Conservation (phyloP, 2,329 filamentous ascomycete species). For the Cladosporium velox region DNA sequence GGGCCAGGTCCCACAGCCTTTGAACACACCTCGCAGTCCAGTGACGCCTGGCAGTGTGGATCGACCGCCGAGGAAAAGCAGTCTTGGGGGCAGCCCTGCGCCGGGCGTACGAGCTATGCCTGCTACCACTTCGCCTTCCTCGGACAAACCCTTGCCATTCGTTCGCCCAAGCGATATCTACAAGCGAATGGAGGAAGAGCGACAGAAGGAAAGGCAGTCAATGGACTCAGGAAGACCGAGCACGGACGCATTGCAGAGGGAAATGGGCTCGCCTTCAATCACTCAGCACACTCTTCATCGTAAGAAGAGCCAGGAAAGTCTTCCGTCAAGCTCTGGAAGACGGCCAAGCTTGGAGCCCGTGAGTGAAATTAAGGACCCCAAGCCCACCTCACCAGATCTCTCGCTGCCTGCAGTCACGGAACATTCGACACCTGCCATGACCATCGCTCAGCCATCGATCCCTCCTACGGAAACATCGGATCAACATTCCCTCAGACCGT, state of each 20-base stretch:
- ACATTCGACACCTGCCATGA: background rate
- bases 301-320: slow-evolving; percentile 10
- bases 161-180: slow-evolving; percentile 78
- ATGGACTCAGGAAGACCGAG: slow-evolving; percentile 61
- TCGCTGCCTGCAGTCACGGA: background rate
- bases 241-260: slow-evolving; percentile 50
- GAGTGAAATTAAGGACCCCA: slow-evolving; percentile 18
- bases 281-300: background rate
- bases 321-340: background rate
- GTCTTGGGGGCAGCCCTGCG: slow-evolving; percentile 51
- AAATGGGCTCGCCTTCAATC: slow-evolving; percentile 12
- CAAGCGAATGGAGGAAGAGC: slow-evolving; percentile 68
- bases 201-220: slow-evolving; percentile 57
- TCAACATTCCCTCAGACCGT: slow-evolving; percentile 15
- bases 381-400: background rate
- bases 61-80: slow-evolving; percentile 65
- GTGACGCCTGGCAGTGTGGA: slow-evolving; percentile 42
- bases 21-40: slow-evolving; percentile 47
- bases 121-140: slow-evolving; percentile 28
- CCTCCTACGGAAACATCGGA: background rate
- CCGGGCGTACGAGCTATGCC: slow-evolving; percentile 24
- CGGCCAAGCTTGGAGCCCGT: slow-evolving; percentile 23
- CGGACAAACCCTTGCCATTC: slow-evolving; percentile 61
- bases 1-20: slow-evolving; percentile 51
- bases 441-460: background rate